Base-by-base conservation (phyloP, 345 rosid species). In the Salix brachista region DNA sequence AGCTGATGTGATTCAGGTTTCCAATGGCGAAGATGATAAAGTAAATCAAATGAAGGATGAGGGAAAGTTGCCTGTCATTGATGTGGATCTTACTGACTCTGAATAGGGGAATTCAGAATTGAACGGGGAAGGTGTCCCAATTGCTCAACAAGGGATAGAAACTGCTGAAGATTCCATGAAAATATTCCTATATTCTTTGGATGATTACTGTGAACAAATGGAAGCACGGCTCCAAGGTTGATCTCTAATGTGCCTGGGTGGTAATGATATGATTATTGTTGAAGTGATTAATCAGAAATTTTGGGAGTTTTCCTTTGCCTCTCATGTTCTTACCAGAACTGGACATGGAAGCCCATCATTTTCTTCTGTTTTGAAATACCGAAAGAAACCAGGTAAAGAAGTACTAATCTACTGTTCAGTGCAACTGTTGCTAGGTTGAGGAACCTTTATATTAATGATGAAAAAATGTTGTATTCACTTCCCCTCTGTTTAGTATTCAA, bases 1-100 rank as follows among this genome's bases (percentile, higher is more conserved):
- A 73, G 77, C 71, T 52, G 67, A 73, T 81, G 67, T 73, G 70
- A 78, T 71, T 79, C 64, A 71, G 68, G 79, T 82, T 78, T 76
- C 84, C 72, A 65, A 58, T 34, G 34, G 13, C 14, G 70, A 52
- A 13, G 70, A 58, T 68, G 77, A 60, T n/a, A 41, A 36, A 39
- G 73, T 7, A 73, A 73, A 69, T 7, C 62, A 69, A 61, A 34
- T 23, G 61, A 70, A 65, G 67, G 74, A 65, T 21, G 75, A 66
- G 26, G 72, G 60, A 73, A 80, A n/a, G 28, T 10, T 1, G 42
- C 74, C n/a, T n/a, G 67, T 18, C 10, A 28, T 62, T 54, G 39
- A 8, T 23, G 69, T 30, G 32, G 28, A 64, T 28, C 62, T 69
- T 70, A 69, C 44, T 23, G 25, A 25, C 11, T 32, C 74, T 23